A percentile compares a stretch with the other conserved stretches of the same genome.
Evolutionary conservation across 345 rosid genomes (phyloP).

Genomic region (Fremontodendron californicum): DNA sequence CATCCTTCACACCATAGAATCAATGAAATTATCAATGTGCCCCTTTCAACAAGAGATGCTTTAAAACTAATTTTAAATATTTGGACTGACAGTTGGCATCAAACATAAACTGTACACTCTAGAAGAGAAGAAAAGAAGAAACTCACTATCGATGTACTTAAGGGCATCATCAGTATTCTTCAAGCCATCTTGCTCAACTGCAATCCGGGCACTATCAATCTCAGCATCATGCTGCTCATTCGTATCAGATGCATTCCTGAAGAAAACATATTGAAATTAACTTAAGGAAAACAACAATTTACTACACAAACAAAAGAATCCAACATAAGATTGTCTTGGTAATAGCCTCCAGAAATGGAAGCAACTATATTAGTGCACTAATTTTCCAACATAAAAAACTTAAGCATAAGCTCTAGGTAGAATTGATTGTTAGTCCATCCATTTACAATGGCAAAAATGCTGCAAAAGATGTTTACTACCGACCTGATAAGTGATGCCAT

Average conservation of each 20-base stretch:
- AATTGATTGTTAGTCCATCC: background rate
- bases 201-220: conserved; percentile 52
- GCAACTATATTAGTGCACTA: background rate
- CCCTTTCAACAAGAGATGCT: background rate
- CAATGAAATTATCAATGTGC: background rate
- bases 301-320: background rate
- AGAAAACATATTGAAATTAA: background rate
- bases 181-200: conserved; percentile 59
- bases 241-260: conserved; percentile 56
- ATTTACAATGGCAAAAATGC: background rate
- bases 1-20: background rate
- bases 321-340: background rate
- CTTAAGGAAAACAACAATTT: background rate
- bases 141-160: conserved; percentile 63
- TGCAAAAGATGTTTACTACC: conserved; percentile 11
- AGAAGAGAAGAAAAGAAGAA: too few relatives aligned
- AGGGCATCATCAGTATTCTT: conserved; percentile 44
- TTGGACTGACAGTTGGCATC: background rate
- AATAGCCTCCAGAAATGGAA: background rate
- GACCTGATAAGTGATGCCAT: conserved; percentile 56
- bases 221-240: conserved; percentile 76
- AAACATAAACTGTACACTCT: background rate
- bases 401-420: background rate
- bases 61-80: background rate
- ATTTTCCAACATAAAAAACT: background rate